Evolutionary conservation across 2,329 filamentous ascomycete genomes (phyloP), one percentile per base, ranked within the genome.

Genomic region (Pseudocercospora crystallina): DNA sequence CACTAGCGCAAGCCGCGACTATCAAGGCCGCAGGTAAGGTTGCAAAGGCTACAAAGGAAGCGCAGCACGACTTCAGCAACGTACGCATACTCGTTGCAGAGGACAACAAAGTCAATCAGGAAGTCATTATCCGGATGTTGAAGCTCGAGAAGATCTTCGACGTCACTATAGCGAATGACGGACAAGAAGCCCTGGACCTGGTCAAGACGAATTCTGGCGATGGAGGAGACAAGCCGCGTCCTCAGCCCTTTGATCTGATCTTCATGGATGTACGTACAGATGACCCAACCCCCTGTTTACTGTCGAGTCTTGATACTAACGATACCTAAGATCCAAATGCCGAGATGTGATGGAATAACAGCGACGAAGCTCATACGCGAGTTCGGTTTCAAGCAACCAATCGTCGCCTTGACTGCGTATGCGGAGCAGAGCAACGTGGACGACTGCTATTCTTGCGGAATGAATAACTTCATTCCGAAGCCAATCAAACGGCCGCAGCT

Each of bases 211-310:
- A 46, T 8, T 45, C 54, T 7, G 20, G 20, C 7, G 20, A 26
- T 26, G 20, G 20, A 26, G 20, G 20, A 26, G 20, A 26, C 20
- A 26, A 26, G 20, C 20, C 20, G 20, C 20, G 4, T 7, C 4
- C 20, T 26, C 20, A 26, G 20, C 20, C 20, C 2, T 96, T 91
- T 65, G 89, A 95, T 61, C 77, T 96, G 15, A 92, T 96, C 57
- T 94, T 96, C 66, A 96, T 96, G 91, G 91, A 96, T 63, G 86
- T 96, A 26, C 20, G n/a, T n/a, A n/a, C n/a, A n/a, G 20, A 26
- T 26, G 20, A 3, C 20, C 20, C 20, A 26, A 4, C 20, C 20
- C 20, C 20, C 20, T 3, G 4, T 26, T 7, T 26, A 3, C 20
- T 26, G 20, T 26, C 20, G 3, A 26, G 3, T 26, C 20, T 26